Base-by-base conservation (phyloP, 1,284 basidiomycete genomes). In the Takashimella koratensis region DNA sequence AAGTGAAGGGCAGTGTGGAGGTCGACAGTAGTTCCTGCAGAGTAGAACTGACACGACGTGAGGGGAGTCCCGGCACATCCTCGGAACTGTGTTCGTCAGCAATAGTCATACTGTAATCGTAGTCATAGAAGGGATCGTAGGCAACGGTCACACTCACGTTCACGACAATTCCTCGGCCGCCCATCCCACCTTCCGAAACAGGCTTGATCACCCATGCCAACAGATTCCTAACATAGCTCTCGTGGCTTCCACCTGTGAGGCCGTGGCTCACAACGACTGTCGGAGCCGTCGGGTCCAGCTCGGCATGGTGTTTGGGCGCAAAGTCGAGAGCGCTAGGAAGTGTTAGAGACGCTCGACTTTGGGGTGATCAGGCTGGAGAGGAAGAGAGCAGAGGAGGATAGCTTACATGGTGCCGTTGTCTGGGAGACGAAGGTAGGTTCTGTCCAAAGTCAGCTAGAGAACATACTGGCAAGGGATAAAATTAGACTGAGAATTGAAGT, bases 21-120 rank as follows among this genome's bases (percentile, higher is more conserved):
- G 76, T 98, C 94, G 59, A 90, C 85, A 11, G 91, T 94, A 62
- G 90, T 79, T 22, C 76, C 77, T 1, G 77, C 93, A 48, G 89
- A 92, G 77, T 97, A 96, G 44, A 95, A 77, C 69, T 91, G 87
- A 8, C 85, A 66, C 0, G 77, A 77, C 1, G 79, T 80, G 51
- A 94, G 71, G 16, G 90, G 90, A 26, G 88, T 85, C 26, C 87
- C 87, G 59, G 90, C 90, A 76, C 94, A 97, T 65, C 93, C 94
- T 62, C 93, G 84, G 78, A 88, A 95, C 67, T 69, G 52, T n/a
- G n/a, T n/a, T 43, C 42, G 46, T 47, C 21, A 53, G 43, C 16
- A 41, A 16, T 22, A 25, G 21, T 23, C 23, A 42, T 3, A 48
- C 30, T 16, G 16, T 19, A 19, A 13, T 19, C n/a, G n/a, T n/a